Evolutionary conservation across 345 rosid species (phyloP), one percentile per base, ranked within the genome.

Genomic region (Atalantia buxifolia): DNA sequence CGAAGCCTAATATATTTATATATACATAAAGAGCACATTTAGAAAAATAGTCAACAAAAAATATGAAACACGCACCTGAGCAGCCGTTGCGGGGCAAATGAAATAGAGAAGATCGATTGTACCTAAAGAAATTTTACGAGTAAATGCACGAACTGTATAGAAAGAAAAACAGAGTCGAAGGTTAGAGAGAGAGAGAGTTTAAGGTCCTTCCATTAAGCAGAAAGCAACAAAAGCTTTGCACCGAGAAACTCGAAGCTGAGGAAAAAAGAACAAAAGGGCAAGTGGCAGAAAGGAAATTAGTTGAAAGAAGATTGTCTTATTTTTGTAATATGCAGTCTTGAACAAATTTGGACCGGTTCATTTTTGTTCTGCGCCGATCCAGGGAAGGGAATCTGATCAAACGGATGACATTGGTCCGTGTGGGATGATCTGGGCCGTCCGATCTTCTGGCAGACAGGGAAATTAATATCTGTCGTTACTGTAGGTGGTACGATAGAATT

Each of bases 171-270:
- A 75, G 81, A 77, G 65, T 53, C 3, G 56, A 19, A 45, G 80
- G 72, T 16, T 14, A 36, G 73, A 65, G 73, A 60, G 72, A 16
- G 78, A 30, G 70, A 14, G 61, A 66, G 80, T 35, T 84, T 79
- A 90, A 82, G 92, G 88, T 33, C 88, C 90, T 80, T 89, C 92
- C 93, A 89, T 88, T 83, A 85, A 87, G 76, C 89, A 81, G 84
- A 84, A 88, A 84, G 83, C 92, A 89, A 87, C 86, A 75, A 86
- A 85, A 80, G 83, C 87, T 81, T 38, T 71, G 79, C 85, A 75
- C 65, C 69, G 80, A 76, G 83, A 71, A 78, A 69, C 78, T 72
- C 67, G 78, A 69, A 80, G 76, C 69, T 45, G 5, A 60, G 64
- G 77, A 40, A 24, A 40, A 24, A 48, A 69, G 62, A 53, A 42